A percentile compares a stretch with the other conserved stretches of the same genome.
Conservation (phyloP, 305 asterid species). For the Ilex paraguariensis region DNA sequence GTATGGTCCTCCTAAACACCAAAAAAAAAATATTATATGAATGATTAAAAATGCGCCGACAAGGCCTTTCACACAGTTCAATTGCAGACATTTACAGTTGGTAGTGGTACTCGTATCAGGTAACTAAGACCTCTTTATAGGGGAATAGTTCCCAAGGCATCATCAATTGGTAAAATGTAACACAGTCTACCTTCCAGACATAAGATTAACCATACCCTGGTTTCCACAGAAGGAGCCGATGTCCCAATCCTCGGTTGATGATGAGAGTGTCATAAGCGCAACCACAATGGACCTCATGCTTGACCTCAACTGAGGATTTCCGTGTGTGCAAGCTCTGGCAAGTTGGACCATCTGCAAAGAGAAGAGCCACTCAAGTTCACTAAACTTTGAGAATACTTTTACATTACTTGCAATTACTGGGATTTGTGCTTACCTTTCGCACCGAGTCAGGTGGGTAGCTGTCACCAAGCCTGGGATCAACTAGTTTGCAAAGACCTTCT, state of each 20-base stretch:
- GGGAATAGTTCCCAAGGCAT: too few relatives aligned
- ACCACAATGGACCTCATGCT: constrained; percentile 88
- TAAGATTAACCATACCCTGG: constrained; percentile 53
- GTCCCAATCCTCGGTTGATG: constrained; percentile 82
- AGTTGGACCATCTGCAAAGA: constrained; percentile 66
- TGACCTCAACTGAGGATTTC: constrained; percentile 75
- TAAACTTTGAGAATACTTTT: not conserved
- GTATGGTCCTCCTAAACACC: too few relatives aligned
- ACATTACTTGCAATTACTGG: too few relatives aligned
- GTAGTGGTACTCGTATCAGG: too few relatives aligned
- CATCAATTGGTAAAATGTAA: too few relatives aligned
- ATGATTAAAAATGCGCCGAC: too few relatives aligned
- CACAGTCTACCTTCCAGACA: constrained; percentile 45
- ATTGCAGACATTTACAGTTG: too few relatives aligned
- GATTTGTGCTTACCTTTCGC: constrained; percentile 39
- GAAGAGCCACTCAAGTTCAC: not conserved
- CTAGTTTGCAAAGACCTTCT: constrained; percentile 40
- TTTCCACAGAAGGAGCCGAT: constrained; percentile 62
- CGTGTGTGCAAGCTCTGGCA: constrained; percentile 75
- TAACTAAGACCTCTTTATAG: too few relatives aligned
- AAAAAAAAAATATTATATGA: too few relatives aligned
- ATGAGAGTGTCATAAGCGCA: constrained; percentile 76
- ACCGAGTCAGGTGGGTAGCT: constrained; percentile 58
- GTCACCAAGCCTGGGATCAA: constrained; percentile 72
- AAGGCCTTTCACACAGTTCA: too few relatives aligned